Percentiles rank a stretch among this genome's conserved stretches.
phyloP scores from a whole-genome alignment of 257 asterid species.

The Solanum medicagineum region DNA sequence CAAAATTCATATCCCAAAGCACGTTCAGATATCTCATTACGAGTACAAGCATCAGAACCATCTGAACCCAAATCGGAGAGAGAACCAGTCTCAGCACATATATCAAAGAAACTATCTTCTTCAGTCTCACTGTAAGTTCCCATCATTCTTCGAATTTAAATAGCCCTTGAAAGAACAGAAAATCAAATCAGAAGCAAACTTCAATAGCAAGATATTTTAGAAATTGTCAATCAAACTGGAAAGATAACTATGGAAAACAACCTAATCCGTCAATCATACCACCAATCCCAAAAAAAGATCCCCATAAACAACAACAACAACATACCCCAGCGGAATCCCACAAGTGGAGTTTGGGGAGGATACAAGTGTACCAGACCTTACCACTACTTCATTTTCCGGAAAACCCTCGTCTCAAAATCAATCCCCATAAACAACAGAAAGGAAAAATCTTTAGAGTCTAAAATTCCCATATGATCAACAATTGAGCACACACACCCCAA shows the following conservation, averaged over 20 bases:
- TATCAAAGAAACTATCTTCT: conserved; percentile 51
- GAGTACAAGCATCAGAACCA: conserved; percentile 27
- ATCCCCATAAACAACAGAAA: neutral
- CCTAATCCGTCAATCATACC: neutral
- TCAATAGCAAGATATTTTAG: neutral
- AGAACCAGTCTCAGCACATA: conserved; percentile 32
- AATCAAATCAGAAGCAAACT: neutral
- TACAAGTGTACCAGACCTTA: no score
- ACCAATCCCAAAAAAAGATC: neutral
- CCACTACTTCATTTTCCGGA: no score
- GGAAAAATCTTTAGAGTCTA: neutral
- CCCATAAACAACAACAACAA: no score
- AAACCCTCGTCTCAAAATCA: no score
- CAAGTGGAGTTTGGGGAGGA: no score
- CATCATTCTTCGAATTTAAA: conserved; percentile 21
- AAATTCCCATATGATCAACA: neutral
- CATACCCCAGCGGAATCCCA: no score
- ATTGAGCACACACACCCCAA: neutral
- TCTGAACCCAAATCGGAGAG: conserved; percentile 21
- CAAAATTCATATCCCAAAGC: conserved; percentile 62
- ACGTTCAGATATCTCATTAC: conserved; percentile 21
- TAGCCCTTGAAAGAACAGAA: neutral
- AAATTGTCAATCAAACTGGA: neutral
- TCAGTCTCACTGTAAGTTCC: conserved; percentile 24
- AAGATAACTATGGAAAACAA: neutral